These are phyloP conservation scores for Globisporangium emineosum DNA, from an alignment of 352 stramenopile species.

Conservation along the genomic window DNA sequence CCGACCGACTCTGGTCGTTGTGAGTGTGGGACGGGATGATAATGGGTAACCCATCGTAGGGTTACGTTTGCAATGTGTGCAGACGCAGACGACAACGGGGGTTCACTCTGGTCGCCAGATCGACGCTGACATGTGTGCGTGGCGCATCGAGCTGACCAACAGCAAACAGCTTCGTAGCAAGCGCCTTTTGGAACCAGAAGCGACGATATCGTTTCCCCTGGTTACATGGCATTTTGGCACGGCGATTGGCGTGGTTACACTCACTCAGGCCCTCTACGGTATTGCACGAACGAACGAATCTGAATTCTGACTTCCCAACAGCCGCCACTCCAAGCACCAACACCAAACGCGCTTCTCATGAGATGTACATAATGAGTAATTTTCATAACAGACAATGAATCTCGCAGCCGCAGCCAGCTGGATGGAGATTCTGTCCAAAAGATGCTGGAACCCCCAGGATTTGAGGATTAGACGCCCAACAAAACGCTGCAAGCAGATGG, in stretches of 20 bases:
- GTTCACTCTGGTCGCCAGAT: neutral
- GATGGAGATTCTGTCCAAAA: neutral
- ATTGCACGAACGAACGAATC: neutral
- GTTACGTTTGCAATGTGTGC: neutral
- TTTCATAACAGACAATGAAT: neutral
- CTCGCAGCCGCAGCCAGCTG: neutral
- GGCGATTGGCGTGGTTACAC: neutral
- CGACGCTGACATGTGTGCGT: slow-evolving; percentile 6
- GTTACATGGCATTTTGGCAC: neutral
- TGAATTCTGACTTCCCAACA: neutral
- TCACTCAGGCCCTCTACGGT: neutral
- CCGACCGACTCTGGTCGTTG: neutral
- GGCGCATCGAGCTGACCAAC: neutral
- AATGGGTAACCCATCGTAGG: slow-evolving; percentile 7
- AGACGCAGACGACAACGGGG: neutral
- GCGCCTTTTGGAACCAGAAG: too few species aligned
- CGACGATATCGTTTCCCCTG: neutral
- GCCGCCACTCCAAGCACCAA: neutral
- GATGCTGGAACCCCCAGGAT: neutral
- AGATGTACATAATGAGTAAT: neutral
- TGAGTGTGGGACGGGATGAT: neutral
- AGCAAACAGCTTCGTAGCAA: too few species aligned
- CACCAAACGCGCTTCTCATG: neutral
- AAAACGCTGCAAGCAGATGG: neutral
- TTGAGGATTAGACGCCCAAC: neutral